Evolutionary conservation across 2,329 filamentous ascomycete species (phyloP).

Genomic region (Fusarium sublunatum): DNA sequence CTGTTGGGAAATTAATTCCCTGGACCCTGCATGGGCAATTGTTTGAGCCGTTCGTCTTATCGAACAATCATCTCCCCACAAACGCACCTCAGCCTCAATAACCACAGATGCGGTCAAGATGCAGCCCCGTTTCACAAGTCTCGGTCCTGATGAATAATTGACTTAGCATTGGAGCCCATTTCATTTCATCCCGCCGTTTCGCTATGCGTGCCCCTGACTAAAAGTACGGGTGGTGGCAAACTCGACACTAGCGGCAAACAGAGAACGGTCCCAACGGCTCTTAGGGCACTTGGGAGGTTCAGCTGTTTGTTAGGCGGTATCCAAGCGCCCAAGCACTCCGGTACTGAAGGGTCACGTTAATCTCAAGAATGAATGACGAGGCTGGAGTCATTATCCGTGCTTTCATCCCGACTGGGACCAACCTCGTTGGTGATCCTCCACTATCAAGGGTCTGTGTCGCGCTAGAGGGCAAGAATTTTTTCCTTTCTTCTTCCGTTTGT

Average conservation of each 20-base stretch:
- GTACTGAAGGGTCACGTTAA: neutral
- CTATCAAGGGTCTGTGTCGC: conserved; percentile 19
- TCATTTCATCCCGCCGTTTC: conserved; percentile 6
- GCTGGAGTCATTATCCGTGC: conserved; percentile 10
- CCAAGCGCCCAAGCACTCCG: no score
- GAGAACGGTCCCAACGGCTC: conserved; percentile 37
- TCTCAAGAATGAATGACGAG: conserved; percentile 21
- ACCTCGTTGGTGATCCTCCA: conserved; percentile 6
- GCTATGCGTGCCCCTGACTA: conserved; percentile 43
- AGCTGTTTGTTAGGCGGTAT: conserved; percentile 9
- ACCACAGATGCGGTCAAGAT: conserved; percentile 14
- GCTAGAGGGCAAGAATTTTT: conserved; percentile 25
- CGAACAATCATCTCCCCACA: conserved; percentile 33
- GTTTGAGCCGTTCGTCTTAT: conserved; percentile 31
- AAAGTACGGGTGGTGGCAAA: conserved; percentile 43
- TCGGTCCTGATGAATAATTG: neutral
- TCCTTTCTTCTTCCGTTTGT: conserved; percentile 27
- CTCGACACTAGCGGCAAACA: conserved; percentile 41
- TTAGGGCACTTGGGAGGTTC: conserved; percentile 30
- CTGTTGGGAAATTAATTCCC: conserved; percentile 47
- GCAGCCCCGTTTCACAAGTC: conserved; percentile 21
- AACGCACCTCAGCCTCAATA: conserved; percentile 35
- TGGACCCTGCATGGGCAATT: conserved; percentile 39
- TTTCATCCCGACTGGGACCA: conserved; percentile 17
- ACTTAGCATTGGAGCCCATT: neutral